These are phyloP conservation scores for Cyclotella distinguenda DNA, from an alignment of 108 stramenopile species.

Conservation along the genomic window DNA sequence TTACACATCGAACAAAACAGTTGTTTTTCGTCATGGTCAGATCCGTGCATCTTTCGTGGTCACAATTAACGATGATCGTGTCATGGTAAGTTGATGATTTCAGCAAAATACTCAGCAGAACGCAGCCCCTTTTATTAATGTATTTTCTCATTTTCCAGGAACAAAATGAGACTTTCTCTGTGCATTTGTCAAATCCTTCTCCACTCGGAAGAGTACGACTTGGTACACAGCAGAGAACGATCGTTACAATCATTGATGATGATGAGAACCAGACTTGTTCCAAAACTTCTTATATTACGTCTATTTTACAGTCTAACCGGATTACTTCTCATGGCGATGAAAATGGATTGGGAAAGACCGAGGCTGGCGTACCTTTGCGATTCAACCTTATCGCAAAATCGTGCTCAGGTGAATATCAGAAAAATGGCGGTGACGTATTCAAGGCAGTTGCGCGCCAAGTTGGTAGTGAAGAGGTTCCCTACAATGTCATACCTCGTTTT, in stretches of 20 bases:
- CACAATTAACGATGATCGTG: conserved; percentile 62
- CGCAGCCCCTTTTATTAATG: background rate
- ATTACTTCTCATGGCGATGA: conserved; percentile 7
- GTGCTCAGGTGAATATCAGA: conserved; percentile 17
- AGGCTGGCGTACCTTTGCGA: conserved; percentile 22
- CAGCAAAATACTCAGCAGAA: background rate
- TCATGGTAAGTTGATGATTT: conserved; percentile 35
- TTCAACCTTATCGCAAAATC: conserved; percentile 27
- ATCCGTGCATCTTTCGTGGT: conserved; percentile 56
- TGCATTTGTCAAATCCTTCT: conserved; percentile 34
- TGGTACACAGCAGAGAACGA: conserved; percentile 48
- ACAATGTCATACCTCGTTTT: conserved; percentile 6
- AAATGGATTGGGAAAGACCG: conserved; percentile 16
- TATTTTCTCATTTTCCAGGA: conserved; percentile 16
- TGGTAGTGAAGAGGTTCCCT: background rate
- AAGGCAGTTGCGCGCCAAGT: conserved; percentile 31
- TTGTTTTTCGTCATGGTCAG: conserved; percentile 54
- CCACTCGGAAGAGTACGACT: conserved; percentile 26
- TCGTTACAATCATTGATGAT: conserved; percentile 61
- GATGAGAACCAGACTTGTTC: conserved; percentile 31
- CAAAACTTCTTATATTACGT: no score
- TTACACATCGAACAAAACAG: conserved; percentile 56
- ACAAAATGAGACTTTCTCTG: conserved; percentile 40
- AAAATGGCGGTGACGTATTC: conserved; percentile 32
- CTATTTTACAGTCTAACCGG: no score